phyloP scores from a whole-genome alignment of 2,329 filamentous ascomycete genomes.

The Aspergillus fischeri region DNA sequence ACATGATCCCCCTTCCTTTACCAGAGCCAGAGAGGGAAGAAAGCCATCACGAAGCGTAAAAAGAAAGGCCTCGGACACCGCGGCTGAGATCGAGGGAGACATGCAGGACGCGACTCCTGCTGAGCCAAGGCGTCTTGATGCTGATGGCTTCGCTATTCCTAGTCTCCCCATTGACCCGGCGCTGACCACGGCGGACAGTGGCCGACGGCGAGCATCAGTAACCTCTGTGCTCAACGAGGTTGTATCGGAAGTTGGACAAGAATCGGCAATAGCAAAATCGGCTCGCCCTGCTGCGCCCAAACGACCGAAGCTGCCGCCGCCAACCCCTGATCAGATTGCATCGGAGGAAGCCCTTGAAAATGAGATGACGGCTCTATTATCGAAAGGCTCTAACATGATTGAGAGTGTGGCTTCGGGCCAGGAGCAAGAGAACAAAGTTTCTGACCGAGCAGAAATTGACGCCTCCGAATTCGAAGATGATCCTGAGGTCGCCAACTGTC shows the following conservation, averaged over 20 bases:
- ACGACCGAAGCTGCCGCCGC: conserved; percentile 42
- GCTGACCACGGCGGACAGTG: conserved; percentile 24
- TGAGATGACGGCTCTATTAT: conserved; percentile 66
- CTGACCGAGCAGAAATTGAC: conserved; percentile 55
- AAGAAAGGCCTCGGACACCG: conserved; percentile 31
- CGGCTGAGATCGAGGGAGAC: conserved; percentile 45
- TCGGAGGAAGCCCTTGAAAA: conserved; percentile 57
- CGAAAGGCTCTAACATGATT: conserved; percentile 35
- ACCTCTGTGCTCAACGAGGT: conserved; percentile 20
- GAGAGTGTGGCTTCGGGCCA: conserved; percentile 20
- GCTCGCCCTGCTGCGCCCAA: conserved; percentile 29
- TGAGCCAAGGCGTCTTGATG: conserved; percentile 49
- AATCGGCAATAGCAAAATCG: conserved; percentile 15
- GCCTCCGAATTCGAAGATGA: conserved; percentile 87
- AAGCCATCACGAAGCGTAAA: conserved; percentile 46
- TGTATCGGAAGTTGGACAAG: conserved; percentile 18
- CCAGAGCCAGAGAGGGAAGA: conserved; percentile 51
- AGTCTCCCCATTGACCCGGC: conserved; percentile 44
- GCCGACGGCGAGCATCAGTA: conserved; percentile 17
- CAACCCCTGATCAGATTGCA: conserved; percentile 59
- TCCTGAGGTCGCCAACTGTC: conserved; percentile 76
- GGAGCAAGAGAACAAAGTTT: conserved; percentile 46
- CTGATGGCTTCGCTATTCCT: conserved; percentile 67
- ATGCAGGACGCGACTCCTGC: conserved; percentile 27
- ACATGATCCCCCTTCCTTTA: conserved; percentile 81